Conservation (phyloP, 768 basidiomycete genomes). For the Pleurotus djamor region DNA sequence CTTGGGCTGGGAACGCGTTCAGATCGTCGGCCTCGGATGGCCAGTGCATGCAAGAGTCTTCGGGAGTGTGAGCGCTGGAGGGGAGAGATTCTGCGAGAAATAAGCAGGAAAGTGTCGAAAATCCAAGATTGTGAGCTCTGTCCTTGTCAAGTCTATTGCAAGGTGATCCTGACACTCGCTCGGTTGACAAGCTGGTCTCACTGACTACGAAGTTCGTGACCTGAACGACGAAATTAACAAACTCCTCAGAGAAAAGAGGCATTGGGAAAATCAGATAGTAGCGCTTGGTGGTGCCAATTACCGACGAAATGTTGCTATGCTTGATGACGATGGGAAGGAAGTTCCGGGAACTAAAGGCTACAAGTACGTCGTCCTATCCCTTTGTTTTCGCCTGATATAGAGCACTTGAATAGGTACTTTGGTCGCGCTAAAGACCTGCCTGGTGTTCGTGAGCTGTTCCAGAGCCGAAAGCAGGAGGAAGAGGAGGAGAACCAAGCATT, state of each 20-base stretch:
- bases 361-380: conserved; percentile 57
- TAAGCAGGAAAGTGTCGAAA: conserved; percentile 95
- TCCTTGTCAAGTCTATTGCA: conserved; percentile 2
- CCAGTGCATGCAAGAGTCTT: conserved; percentile 86
- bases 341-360: conserved; percentile 97
- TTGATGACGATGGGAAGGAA: conserved; percentile 94
- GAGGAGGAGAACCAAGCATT: conserved; percentile 83
- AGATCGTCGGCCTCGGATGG: conserved; percentile 91
- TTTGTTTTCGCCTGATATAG: neutral
- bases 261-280: conserved; percentile 99
- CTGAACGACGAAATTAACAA: conserved; percentile 98
- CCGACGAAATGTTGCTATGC: conserved; percentile 87
- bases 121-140: conserved; percentile 84
- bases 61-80: conserved; percentile 95
- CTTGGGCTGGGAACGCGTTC: conserved; percentile 84
- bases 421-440: conserved; percentile 96
- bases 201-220: conserved; percentile 95
- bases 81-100: conserved; percentile 92
- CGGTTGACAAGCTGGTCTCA: conserved; percentile 67
- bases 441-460: conserved; percentile 93
- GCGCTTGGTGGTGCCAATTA: conserved; percentile 96
- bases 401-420: conserved; percentile 67
- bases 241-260: conserved; percentile 89
- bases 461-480: conserved; percentile 81
- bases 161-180: no score